Base-by-base conservation (phyloP, 2,329 filamentous ascomycete genomes). In the Alternaria gansuensis region DNA sequence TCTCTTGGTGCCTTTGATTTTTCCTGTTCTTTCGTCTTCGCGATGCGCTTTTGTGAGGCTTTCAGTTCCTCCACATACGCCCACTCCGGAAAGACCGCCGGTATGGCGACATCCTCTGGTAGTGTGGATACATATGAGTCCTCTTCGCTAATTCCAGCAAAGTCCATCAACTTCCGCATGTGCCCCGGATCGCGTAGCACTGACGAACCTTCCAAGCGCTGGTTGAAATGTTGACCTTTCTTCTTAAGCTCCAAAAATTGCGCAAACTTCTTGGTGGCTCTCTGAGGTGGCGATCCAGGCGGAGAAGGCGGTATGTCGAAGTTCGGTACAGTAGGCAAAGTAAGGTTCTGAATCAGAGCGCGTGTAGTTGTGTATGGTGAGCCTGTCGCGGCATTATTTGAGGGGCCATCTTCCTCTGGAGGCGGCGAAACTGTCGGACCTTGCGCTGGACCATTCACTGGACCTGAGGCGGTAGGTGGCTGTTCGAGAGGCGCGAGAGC, bases 161-260 rank as follows among this genome's bases (percentile, higher is more conserved):
- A 93, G 24, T 82, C 83, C 80, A 92, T 83, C 54, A 94, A 81
- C 77, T 91, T 92, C 62, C 90, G 87, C 76, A 87, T 85, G 52
- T 93, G 80, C 40, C 84, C 85, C 2, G 91, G 91, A 71, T 94
- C 94, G 51, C 86, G 85, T 58, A 93, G 80, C 7, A 89, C 86
- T 0, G 85, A 78, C 0, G 88, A 90, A 57, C 84, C 83, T 34
- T 89, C 85, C 8, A 95, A 81, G 61, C 90, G 88, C 67, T 87
- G 82, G 75, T 95, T 93, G 82, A 94, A 94, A 77, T 95, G 91
- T 14, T 88, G 82, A 4, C 88, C 88, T 63, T 89, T 86, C 70
- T 86, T 87, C 79, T 95, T 95, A n/a, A 94, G 83, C 44, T 86
- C 82, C 0, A 94, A 84, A 65, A 95, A 94, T 59, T 87, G 86